phyloP scores from a whole-genome alignment of 1,284 basidiomycete genomes.

The Trichosporon coremiiforme region DNA sequence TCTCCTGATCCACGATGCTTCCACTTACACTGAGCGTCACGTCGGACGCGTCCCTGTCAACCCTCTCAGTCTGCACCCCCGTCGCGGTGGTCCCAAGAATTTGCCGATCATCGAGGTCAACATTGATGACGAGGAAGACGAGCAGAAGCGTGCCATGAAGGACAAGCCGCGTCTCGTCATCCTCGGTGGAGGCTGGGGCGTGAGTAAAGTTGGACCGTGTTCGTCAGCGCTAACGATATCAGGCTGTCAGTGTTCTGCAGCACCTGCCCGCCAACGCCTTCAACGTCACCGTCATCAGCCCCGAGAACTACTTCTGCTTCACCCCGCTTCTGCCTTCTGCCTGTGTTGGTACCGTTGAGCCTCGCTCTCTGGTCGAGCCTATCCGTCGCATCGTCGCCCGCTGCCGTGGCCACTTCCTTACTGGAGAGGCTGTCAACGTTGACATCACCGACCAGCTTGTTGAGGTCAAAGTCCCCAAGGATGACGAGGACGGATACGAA shows the following conservation, averaged over 20 bases:
- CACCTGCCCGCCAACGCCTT: slow-evolving; percentile 75
- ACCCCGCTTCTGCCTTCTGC: slow-evolving; percentile 82
- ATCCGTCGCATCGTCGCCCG: slow-evolving; percentile 87
- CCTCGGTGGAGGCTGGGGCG: slow-evolving; percentile 92
- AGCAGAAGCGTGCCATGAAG: slow-evolving; percentile 64
- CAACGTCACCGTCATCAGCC: slow-evolving; percentile 83
- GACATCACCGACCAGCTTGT: slow-evolving; percentile 80
- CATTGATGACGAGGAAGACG: slow-evolving; percentile 62
- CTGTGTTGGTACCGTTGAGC: slow-evolving; percentile 84
- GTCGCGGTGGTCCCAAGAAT: slow-evolving; percentile 85
- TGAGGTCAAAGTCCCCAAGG: slow-evolving; percentile 70
- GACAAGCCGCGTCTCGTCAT: slow-evolving; percentile 85
- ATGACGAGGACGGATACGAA: slow-evolving; percentile 60
- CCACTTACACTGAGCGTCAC: slow-evolving; percentile 76
- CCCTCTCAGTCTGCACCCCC: slow-evolving; percentile 77
- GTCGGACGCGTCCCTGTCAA: slow-evolving; percentile 80
- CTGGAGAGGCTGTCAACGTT: slow-evolving; percentile 80
- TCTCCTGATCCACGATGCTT: slow-evolving; percentile 80
- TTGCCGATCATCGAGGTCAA: slow-evolving; percentile 69
- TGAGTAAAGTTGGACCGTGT: slow-evolving; percentile 59
- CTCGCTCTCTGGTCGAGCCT: slow-evolving; percentile 86
- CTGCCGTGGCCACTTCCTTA: slow-evolving; percentile 81
- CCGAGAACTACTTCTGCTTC: slow-evolving; percentile 64
- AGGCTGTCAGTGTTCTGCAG: slow-evolving; percentile 83
- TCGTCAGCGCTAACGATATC: neutral